Evolutionary conservation across 2,329 filamentous ascomycete species (phyloP).

Genomic region (Leptographium lundbergii): DNA sequence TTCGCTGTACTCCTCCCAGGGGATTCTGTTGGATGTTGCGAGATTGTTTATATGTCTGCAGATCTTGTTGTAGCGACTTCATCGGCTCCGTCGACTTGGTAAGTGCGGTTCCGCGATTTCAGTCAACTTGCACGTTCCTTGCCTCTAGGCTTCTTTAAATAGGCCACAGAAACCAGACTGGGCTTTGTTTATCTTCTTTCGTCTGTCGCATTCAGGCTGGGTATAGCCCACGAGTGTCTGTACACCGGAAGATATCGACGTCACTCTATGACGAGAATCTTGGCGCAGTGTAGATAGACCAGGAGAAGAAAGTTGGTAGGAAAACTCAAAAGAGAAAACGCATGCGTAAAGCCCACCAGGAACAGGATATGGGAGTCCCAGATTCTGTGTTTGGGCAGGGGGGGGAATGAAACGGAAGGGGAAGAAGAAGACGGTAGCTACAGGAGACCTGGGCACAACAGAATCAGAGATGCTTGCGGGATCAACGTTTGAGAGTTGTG

Average conservation of each 20-base stretch:
- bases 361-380: constrained; percentile 10
- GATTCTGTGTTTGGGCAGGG: constrained; percentile 13
- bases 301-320: neutral
- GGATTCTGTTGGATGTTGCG: no score
- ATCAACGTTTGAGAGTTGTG: constrained; percentile 28
- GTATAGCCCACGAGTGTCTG: no score
- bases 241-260: neutral
- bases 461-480: constrained; percentile 17
- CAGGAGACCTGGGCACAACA: neutral
- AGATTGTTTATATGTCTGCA: no score
- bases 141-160: no score
- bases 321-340: neutral
- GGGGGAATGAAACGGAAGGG: neutral
- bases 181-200: no score
- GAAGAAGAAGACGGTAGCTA: neutral
- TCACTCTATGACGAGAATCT: neutral
- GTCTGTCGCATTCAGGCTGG: no score
- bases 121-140: no score
- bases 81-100: no score
- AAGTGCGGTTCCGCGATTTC: no score
- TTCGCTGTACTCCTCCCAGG: no score
- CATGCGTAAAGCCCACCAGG: neutral
- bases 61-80: no score
- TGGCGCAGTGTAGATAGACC: neutral
- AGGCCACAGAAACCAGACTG: no score